Percentiles rank a stretch among this genome's conserved stretches.
Evolutionary conservation across 2,329 filamentous ascomycete genomes (phyloP).

Genomic region (Seiridium cupressi): DNA sequence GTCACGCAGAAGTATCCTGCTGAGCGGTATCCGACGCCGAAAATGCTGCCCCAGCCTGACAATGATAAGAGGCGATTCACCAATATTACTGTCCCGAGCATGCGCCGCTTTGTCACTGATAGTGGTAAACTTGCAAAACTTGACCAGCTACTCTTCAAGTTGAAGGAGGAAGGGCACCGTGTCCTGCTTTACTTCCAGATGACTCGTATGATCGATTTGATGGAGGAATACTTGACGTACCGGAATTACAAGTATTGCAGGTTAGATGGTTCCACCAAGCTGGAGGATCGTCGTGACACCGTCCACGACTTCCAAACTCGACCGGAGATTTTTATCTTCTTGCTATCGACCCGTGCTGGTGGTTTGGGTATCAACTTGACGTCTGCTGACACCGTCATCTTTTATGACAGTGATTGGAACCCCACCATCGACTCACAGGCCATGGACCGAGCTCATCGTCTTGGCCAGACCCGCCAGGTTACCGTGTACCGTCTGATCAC

Average conservation of each 20-base stretch:
- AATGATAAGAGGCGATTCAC: conserved; percentile 83
- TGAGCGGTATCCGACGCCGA: conserved; percentile 58
- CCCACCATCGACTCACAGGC: conserved; percentile 98
- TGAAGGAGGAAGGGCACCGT: conserved; percentile 90
- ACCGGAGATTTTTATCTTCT: conserved; percentile 94
- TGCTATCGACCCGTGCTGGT: conserved; percentile 93
- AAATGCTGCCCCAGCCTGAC: conserved; percentile 74
- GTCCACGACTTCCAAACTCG: conserved; percentile 95
- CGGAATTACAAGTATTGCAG: conserved; percentile 99
- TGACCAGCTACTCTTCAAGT: conserved; percentile 79
- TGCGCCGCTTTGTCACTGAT: conserved; percentile 96
- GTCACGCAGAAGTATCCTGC: conserved; percentile 71
- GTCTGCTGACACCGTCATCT: conserved; percentile 95
- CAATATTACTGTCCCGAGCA: conserved; percentile 89
- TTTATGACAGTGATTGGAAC: conserved; percentile 99
- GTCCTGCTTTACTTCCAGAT: conserved; percentile 99
- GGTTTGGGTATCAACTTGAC: conserved; percentile 98
- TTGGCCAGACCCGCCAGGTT: conserved; percentile 93
- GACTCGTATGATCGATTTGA: conserved; percentile 99
- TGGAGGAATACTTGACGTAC: conserved; percentile 98
- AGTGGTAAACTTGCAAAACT: conserved; percentile 93
- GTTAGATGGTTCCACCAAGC: conserved; percentile 92
- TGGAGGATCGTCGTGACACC: conserved; percentile 94
- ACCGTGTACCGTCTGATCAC: conserved; percentile 98
- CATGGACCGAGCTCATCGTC: conserved; percentile 97